These are phyloP conservation scores for Spencermartinsiella ligniputridi DNA, from an alignment of 1,139 yeast genomes.

Conservation along the genomic window DNA sequence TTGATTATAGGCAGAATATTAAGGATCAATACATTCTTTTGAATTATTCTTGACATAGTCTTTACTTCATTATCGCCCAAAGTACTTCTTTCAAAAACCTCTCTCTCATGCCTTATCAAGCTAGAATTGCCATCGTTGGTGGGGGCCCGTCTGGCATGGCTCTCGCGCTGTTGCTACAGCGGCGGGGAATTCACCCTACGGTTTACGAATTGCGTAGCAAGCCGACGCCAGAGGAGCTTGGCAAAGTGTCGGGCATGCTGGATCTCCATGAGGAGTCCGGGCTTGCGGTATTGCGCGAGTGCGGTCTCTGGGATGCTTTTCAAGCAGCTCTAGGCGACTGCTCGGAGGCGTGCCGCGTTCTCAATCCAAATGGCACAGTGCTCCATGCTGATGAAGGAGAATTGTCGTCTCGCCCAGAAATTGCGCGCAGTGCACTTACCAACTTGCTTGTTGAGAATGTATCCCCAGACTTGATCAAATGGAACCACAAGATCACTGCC, in stretches of 20 bases:
- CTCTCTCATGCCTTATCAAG: background rate
- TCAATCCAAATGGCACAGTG: background rate
- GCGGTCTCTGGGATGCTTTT: background rate
- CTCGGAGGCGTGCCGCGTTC: background rate
- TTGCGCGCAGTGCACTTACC: slow-evolving; percentile 1
- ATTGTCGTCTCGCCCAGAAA: slow-evolving; percentile 1
- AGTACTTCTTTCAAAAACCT: too few species aligned
- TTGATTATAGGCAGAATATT: too few species aligned
- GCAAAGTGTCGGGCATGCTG: slow-evolving; percentile 3
- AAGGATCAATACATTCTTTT: background rate
- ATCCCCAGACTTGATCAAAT: slow-evolving; percentile 1
- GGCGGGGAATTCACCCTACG: background rate
- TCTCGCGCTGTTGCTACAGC: background rate
- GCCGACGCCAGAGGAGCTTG: background rate
- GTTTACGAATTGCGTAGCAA: slow-evolving; percentile 2
- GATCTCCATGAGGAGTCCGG: background rate
- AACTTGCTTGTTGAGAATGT: background rate
- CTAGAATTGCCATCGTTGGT: background rate
- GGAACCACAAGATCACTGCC: background rate
- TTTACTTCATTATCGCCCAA: background rate
- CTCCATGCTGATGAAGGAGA: slow-evolving; percentile 2
- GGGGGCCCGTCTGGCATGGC: background rate
- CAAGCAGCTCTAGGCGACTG: slow-evolving; percentile 1
- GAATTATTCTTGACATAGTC: background rate
- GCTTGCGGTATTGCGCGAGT: background rate